Evolutionary conservation across 768 basidiomycete species (phyloP).

Genomic region (Mycena kentingensis): DNA sequence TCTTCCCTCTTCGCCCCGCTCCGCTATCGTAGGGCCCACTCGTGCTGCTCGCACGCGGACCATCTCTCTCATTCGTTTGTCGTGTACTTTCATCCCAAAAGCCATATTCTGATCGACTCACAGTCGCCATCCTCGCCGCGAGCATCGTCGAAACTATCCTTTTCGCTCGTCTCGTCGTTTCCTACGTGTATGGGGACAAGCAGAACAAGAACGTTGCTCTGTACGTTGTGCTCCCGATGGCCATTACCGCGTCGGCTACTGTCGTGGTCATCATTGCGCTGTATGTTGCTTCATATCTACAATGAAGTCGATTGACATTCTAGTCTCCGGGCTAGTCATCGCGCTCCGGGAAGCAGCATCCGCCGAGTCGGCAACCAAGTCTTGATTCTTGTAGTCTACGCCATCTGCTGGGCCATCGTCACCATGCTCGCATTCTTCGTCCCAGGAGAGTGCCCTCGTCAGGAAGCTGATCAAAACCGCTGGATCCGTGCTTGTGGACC

Average conservation of each 20-base stretch:
- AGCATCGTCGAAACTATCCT: not conserved
- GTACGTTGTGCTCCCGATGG: not conserved
- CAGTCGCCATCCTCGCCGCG: not conserved
- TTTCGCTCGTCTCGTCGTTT: not conserved
- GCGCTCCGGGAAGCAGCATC: not conserved
- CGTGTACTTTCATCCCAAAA: not conserved
- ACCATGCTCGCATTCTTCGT: not conserved
- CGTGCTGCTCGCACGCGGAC: not conserved
- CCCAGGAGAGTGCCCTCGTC: not conserved
- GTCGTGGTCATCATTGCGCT: not conserved
- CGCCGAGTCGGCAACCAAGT: not conserved
- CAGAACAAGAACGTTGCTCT: not conserved
- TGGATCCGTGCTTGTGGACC: not conserved
- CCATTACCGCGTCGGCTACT: not conserved
- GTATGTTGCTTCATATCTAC: not conserved
- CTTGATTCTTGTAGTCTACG: not conserved
- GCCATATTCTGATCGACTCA: not conserved
- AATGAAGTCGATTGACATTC: not conserved
- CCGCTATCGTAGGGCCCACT: not conserved
- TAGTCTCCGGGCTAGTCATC: not conserved
- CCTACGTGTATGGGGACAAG: not conserved
- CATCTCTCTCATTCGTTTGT: not conserved
- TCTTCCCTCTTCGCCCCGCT: not conserved
- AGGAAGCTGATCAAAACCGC: not conserved
- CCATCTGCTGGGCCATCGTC: not conserved